Conservation (phyloP, 768 basidiomycete species). For the Galerina marginata region DNA sequence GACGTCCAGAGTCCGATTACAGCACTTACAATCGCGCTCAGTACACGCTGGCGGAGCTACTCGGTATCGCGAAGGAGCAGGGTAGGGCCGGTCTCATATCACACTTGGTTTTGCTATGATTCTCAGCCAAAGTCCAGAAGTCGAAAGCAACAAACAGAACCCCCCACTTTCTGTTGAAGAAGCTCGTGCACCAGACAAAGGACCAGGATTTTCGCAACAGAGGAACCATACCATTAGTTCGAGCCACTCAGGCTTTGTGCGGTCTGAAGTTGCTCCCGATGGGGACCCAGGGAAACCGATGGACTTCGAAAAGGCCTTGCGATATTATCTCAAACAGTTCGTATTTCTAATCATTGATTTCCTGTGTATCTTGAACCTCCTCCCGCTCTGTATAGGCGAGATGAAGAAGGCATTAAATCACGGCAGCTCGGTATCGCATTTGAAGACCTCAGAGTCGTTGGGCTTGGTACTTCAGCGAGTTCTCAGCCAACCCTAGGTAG, state of each 20-base stretch:
- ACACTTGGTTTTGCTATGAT: no score
- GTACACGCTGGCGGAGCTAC: no score
- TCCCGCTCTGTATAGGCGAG: constrained; percentile 38
- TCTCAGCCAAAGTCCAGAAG: no score
- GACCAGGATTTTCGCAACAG: no score
- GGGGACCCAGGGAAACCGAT: constrained; percentile 30
- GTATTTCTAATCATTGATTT: constrained; percentile 10
- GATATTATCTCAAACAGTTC: constrained; percentile 37
- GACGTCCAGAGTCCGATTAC: no score
- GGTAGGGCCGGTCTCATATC: no score
- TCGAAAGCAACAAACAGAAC: background rate
- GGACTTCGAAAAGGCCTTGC: constrained; percentile 43
- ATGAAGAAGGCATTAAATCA: constrained; percentile 50
- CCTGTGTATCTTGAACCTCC: background rate
- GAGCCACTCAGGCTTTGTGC: constrained; percentile 27
- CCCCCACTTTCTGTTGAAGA: constrained; percentile 22
- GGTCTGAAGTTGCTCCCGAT: constrained; percentile 30
- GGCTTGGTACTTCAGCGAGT: constrained; percentile 58
- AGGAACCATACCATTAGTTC: background rate
- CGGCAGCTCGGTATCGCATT: constrained; percentile 69
- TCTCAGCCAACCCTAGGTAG: constrained; percentile 69
- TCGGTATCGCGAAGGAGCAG: no score
- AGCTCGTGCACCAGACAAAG: no score
- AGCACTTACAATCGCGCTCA: no score
- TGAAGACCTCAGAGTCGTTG: constrained; percentile 61